These are phyloP conservation scores for Plenodomus biglobosus DNA, from an alignment of 2,329 filamentous ascomycete genomes.

Conservation along the genomic window DNA sequence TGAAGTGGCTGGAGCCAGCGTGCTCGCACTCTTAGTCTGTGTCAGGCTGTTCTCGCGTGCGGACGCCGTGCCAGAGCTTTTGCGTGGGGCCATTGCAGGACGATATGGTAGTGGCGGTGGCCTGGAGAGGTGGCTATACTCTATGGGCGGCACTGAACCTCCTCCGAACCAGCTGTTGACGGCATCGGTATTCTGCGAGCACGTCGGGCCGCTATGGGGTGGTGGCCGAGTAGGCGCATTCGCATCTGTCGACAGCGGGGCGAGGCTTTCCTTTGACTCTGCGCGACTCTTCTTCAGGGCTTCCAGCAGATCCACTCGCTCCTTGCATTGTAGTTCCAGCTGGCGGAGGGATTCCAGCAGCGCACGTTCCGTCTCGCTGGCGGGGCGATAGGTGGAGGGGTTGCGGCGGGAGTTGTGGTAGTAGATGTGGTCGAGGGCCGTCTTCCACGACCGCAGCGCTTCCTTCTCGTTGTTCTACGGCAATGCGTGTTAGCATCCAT, in stretches of 20 bases:
- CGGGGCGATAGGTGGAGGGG: constrained; percentile 67
- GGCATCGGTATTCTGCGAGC: constrained; percentile 13
- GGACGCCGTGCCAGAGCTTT: constrained; percentile 47
- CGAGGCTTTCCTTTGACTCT: constrained; percentile 50
- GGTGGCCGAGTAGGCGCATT: constrained; percentile 30
- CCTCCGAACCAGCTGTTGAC: constrained; percentile 67
- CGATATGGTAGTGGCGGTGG: constrained; percentile 63
- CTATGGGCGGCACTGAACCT: constrained; percentile 78
- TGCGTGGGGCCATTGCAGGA: constrained; percentile 51
- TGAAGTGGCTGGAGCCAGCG: constrained; percentile 39
- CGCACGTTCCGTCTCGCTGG: constrained; percentile 80
- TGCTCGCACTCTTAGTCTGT: constrained; percentile 24
- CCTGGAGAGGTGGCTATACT: constrained; percentile 78
- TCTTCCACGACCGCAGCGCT: constrained; percentile 86
- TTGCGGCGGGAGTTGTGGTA: constrained; percentile 79
- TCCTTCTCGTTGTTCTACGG: constrained; percentile 83
- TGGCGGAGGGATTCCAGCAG: constrained; percentile 78
- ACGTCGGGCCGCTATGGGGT: constrained; percentile 18
- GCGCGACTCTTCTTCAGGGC: constrained; percentile 69
- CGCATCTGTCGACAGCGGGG: constrained; percentile 17
- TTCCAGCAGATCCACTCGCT: constrained; percentile 85
- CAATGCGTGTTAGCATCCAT: constrained; percentile 1
- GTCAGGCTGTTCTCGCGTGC: constrained; percentile 25
- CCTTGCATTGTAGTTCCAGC: constrained; percentile 89
- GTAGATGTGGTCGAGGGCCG: constrained; percentile 84